Base-by-base conservation (phyloP, 805 yeast species). In the Myxozyma nipponensis region DNA sequence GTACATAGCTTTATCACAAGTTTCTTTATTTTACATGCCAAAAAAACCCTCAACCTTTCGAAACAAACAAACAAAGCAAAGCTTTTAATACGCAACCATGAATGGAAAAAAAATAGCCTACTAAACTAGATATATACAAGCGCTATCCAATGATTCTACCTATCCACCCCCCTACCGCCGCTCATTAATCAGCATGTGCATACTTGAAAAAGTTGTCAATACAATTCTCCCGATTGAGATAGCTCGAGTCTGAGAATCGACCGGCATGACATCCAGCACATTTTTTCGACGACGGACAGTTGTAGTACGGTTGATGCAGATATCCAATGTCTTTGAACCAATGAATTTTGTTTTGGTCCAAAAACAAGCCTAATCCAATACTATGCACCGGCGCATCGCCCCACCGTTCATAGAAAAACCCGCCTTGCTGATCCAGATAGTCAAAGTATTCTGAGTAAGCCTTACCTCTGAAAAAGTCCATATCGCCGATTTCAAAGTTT, bases 371-470 rank as follows among this genome's bases (percentile, higher is more conserved):
- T 32, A 86, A 67, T 0, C 91, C 95, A 39, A 88, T 62, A 2
- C 89, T 79, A 64, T 86, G 93, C 1, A 87, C 93, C 0, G 95
- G 95, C 0, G 95, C 95, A 70, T 87, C 96, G 2, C 95, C 95
- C 95, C 95, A 87, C 49, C 95, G 69, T 66, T 89, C 96, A 62
- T 88, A 88, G 66, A 86, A 88, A 62, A 87, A 87, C 3, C 91
- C 91, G 18, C 95, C 93, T 1, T 81, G 67, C 2, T 72, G 54
- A 50, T 87, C 95, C 36, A 88, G 68, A 61, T 72, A 69, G 28
- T 82, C 69, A 61, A 83, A 78, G 79, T 84, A 87, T 10, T 69
- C 67, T 35, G 73, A 70, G 63, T 87, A 88, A 0, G 88, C 79
- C 47, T 84, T 82, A 22, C 76, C 69, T 46, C 95, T 70, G 68